Percentiles rank a stretch among this genome's conserved stretches.
Conservation (phyloP, 2,329 filamentous ascomycete genomes). For the Graphiopsis chlorocephala region DNA sequence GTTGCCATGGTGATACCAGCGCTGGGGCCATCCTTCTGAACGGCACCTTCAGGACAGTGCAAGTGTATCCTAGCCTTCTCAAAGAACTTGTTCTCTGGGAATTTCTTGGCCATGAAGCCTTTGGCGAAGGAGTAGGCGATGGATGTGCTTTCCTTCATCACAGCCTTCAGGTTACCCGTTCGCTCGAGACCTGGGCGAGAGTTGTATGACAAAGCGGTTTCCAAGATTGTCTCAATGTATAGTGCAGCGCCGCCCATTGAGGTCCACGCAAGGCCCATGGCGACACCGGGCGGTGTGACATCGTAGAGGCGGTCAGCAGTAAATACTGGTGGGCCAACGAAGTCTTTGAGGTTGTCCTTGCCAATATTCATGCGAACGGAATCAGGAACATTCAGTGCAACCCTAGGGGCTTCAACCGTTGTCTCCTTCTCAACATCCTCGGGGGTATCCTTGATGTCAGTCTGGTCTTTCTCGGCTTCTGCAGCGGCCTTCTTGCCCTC, state of each 20-base stretch:
- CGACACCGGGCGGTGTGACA: slow-evolving; percentile 85
- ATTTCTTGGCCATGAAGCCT: slow-evolving; percentile 77
- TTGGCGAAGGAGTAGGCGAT: slow-evolving; percentile 98
- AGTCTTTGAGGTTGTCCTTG: slow-evolving; percentile 91
- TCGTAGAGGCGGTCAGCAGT: slow-evolving; percentile 96
- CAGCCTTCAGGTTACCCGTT: slow-evolving; percentile 89
- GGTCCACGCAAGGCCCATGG: slow-evolving; percentile 98
- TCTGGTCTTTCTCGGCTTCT: slow-evolving; percentile 65
- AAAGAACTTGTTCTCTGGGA: slow-evolving; percentile 90
- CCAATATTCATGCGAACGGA: slow-evolving; percentile 80
- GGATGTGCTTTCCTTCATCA: slow-evolving; percentile 96
- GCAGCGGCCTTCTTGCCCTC: slow-evolving; percentile 78
- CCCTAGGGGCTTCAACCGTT: slow-evolving; percentile 61
- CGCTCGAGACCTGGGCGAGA: slow-evolving; percentile 81
- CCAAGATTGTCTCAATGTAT: slow-evolving; percentile 95
- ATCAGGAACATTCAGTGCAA: slow-evolving; percentile 79
- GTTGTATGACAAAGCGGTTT: slow-evolving; percentile 70
- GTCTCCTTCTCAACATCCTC: slow-evolving; percentile 57
- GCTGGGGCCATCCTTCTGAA: slow-evolving; percentile 76
- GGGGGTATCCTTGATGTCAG: slow-evolving; percentile 62
- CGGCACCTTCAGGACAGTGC: slow-evolving; percentile 93
- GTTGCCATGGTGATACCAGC: slow-evolving; percentile 99
- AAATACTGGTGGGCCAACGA: slow-evolving; percentile 92
- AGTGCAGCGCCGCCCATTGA: slow-evolving; percentile 94
- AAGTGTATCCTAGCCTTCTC: slow-evolving; percentile 93